phyloP scores from a whole-genome alignment of 116 monocot genomes.

The Phalaenopsis hybrid region DNA sequence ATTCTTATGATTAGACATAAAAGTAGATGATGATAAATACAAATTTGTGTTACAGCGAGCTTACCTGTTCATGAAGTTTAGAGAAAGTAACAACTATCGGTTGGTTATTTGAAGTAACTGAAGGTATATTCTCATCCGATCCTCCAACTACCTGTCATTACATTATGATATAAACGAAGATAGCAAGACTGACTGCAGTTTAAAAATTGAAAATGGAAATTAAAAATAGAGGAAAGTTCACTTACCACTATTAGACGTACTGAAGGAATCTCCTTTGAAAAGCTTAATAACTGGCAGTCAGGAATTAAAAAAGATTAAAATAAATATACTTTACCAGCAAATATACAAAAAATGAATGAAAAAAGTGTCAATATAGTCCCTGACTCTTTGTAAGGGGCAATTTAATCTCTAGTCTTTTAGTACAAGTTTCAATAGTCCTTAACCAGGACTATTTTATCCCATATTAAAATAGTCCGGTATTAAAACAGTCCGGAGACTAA shows the following conservation, averaged over 20 bases:
- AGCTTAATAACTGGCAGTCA: conserved; percentile 80
- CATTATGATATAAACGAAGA: not conserved
- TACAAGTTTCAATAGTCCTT: no score
- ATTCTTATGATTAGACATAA: no score
- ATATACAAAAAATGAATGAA: no score
- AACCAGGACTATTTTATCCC: no score
- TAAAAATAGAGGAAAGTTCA: not conserved
- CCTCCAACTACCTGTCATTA: conserved; percentile 74
- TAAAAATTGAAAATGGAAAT: not conserved
- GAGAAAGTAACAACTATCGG: conserved; percentile 67
- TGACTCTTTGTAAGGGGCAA: no score
- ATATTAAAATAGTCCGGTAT: no score
- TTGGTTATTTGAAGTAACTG: conserved; percentile 39
- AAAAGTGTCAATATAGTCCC: no score
- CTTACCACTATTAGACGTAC: conserved; percentile 94
- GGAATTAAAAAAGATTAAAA: not conserved
- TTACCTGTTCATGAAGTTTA: conserved; percentile 60
- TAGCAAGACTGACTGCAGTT: not conserved
- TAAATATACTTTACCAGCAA: not conserved
- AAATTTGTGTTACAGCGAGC: not conserved
- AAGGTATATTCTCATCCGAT: conserved; percentile 64
- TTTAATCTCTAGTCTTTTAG: no score
- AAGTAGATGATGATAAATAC: no score
- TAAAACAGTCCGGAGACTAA: no score
- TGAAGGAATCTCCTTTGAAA: conserved; percentile 65